phyloP scores from a whole-genome alignment of 371 early-diverging fungal genomes.

The Mucor lusitanicus region DNA sequence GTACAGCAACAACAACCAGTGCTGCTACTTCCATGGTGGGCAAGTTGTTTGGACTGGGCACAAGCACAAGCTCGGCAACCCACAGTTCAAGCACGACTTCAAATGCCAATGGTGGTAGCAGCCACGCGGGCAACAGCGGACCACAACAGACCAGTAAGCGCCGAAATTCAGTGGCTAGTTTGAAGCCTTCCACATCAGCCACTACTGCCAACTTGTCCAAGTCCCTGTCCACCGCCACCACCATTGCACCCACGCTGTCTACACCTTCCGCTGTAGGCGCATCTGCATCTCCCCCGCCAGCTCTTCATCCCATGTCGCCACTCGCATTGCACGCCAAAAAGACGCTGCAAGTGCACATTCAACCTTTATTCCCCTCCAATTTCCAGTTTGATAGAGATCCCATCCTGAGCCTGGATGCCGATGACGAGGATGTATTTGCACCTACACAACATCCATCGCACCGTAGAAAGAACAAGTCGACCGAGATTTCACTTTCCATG shows the following conservation, averaged over 20 bases:
- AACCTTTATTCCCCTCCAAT: constrained; percentile 62
- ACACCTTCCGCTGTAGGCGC: constrained; percentile 4
- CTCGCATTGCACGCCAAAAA: constrained; percentile 43
- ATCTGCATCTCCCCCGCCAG: neutral
- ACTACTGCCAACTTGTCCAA: neutral
- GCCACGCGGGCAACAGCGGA: neutral
- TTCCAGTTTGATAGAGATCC: constrained; percentile 53
- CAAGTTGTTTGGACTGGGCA: neutral
- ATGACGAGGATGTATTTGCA: constrained; percentile 52
- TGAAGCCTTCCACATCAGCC: neutral
- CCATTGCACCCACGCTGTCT: neutral
- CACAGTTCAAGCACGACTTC: neutral
- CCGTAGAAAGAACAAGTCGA: constrained; percentile 46
- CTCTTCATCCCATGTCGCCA: constrained; percentile 39
- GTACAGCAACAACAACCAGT: neutral
- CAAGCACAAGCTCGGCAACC: neutral
- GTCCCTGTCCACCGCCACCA: neutral
- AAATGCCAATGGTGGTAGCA: neutral
- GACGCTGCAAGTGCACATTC: constrained; percentile 50
- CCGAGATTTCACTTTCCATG: constrained; percentile 62
- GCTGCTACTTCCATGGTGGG: neutral
- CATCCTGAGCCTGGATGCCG: constrained; percentile 39
- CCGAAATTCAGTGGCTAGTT: neutral
- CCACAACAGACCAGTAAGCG: neutral
- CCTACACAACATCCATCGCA: constrained; percentile 41